Evolutionary conservation across 2,329 filamentous ascomycete genomes (phyloP).

Genomic region (Cercospora citrullina): DNA sequence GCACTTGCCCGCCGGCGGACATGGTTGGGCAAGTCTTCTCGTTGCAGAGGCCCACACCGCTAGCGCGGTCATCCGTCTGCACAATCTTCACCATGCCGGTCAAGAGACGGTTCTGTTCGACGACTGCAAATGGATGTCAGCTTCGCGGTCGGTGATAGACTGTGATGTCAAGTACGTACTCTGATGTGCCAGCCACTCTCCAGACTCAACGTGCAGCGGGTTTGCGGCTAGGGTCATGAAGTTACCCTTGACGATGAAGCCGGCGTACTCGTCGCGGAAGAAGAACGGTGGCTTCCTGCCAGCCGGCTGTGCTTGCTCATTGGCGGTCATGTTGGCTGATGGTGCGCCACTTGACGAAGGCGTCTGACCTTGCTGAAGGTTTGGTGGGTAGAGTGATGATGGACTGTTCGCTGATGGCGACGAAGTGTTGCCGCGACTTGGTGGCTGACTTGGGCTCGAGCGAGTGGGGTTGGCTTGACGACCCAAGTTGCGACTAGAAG

Average conservation of each 20-base stretch:
- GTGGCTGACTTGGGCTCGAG: constrained; percentile 32
- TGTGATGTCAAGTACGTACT: constrained; percentile 55
- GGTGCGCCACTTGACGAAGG: constrained; percentile 48
- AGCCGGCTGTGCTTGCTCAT: constrained; percentile 53
- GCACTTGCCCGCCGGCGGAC: constrained; percentile 88
- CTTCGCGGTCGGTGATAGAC: background rate
- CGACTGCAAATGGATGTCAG: constrained; percentile 58
- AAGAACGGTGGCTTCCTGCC: constrained; percentile 58
- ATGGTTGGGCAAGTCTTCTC: constrained; percentile 81
- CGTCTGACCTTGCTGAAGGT: constrained; percentile 34
- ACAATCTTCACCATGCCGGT: constrained; percentile 88
- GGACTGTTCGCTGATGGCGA: constrained; percentile 38
- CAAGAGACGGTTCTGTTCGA: constrained; percentile 87
- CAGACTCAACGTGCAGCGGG: constrained; percentile 88
- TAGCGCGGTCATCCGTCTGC: constrained; percentile 71
- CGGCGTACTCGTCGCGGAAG: constrained; percentile 73
- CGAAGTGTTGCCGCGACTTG: constrained; percentile 36
- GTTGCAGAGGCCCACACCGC: constrained; percentile 77
- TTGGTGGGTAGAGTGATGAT: constrained; percentile 33
- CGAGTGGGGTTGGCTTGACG: constrained; percentile 31
- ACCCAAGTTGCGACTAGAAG: constrained; percentile 38
- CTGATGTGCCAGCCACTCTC: constrained; percentile 95
- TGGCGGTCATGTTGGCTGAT: constrained; percentile 63
- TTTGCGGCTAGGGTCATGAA: constrained; percentile 94
- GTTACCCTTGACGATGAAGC: constrained; percentile 93